phyloP scores from a whole-genome alignment of 371 early-diverging fungal species.

The Syncephalastrum racemosum region DNA sequence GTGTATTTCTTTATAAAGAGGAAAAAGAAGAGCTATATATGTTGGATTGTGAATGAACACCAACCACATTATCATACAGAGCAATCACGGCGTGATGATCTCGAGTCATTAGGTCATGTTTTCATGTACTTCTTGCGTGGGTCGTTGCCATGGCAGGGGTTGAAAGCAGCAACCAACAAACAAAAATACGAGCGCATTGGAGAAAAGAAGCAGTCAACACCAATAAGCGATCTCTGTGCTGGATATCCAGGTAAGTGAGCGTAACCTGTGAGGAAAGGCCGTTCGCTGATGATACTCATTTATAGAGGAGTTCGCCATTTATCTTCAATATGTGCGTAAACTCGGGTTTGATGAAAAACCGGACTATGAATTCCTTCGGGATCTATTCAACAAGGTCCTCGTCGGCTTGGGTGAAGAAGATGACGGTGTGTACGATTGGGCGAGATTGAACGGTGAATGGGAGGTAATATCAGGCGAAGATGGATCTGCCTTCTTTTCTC shows the following conservation, averaged over 20 bases:
- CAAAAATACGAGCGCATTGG: slow-evolving; percentile 92
- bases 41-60: background rate
- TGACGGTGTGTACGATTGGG: slow-evolving; percentile 90
- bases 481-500: too few species aligned
- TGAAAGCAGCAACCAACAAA: slow-evolving; percentile 87
- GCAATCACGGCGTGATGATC: slow-evolving; percentile 90
- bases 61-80: slow-evolving; percentile 38
- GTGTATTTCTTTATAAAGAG: background rate
- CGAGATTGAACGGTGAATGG: slow-evolving; percentile 55
- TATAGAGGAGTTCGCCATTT: slow-evolving; percentile 81
- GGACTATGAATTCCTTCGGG: slow-evolving; percentile 82
- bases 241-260: slow-evolving; percentile 56
- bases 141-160: slow-evolving; percentile 89
- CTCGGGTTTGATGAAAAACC: slow-evolving; percentile 92
- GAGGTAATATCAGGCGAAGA: too few species aligned
- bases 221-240: slow-evolving; percentile 72
- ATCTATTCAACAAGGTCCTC: slow-evolving; percentile 79
- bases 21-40: background rate
- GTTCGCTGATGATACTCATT: background rate
- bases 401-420: slow-evolving; percentile 67
- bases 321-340: slow-evolving; percentile 84
- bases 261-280: too few species aligned
- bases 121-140: slow-evolving; percentile 91
- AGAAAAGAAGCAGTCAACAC: slow-evolving; percentile 82
- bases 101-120: slow-evolving; percentile 92